phyloP scores from a whole-genome alignment of 1,284 basidiomycete genomes.

The Grifola frondosa region DNA sequence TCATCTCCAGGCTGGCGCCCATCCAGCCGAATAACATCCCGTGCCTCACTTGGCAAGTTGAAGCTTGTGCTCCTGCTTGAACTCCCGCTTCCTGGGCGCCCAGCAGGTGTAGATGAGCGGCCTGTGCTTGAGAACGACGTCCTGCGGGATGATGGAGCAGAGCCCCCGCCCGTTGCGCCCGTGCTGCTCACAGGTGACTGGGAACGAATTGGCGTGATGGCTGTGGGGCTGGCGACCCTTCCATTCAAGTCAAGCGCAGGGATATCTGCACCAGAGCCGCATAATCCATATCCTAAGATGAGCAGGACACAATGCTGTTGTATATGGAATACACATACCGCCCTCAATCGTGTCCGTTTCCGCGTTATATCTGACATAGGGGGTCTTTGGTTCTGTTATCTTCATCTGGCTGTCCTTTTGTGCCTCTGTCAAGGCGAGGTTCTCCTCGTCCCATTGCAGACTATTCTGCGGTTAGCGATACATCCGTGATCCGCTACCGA shows the following conservation, averaged over 20 bases:
- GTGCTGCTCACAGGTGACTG: conserved; percentile 32
- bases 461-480: conserved; percentile 44
- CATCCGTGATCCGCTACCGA: conserved; percentile 1
- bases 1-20: conserved; percentile 48
- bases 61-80: conserved; percentile 85
- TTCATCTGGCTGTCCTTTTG: conserved; percentile 95
- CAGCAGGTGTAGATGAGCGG: conserved; percentile 46
- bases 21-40: conserved; percentile 48
- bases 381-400: conserved; percentile 97
- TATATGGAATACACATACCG: conserved; percentile 46
- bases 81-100: conserved; percentile 55
- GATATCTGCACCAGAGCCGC: conserved; percentile 60
- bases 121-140: conserved; percentile 74
- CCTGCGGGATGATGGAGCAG: conserved; percentile 73
- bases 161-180: conserved; percentile 45
- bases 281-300: conserved; percentile 1
- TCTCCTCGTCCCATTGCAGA: conserved; percentile 91
- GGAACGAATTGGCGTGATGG: conserved; percentile 23
- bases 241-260: conserved; percentile 56
- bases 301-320: background rate
- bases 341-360: conserved; percentile 81
- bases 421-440: conserved; percentile 86
- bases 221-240: conserved; percentile 26
- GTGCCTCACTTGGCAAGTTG: conserved; percentile 70
- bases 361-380: conserved; percentile 87